Percentiles rank a stretch among this genome's conserved stretches.
These are phyloP conservation scores for Suhomyces taliae DNA, from an alignment of 1,139 yeast species.

Conservation along the genomic window DNA sequence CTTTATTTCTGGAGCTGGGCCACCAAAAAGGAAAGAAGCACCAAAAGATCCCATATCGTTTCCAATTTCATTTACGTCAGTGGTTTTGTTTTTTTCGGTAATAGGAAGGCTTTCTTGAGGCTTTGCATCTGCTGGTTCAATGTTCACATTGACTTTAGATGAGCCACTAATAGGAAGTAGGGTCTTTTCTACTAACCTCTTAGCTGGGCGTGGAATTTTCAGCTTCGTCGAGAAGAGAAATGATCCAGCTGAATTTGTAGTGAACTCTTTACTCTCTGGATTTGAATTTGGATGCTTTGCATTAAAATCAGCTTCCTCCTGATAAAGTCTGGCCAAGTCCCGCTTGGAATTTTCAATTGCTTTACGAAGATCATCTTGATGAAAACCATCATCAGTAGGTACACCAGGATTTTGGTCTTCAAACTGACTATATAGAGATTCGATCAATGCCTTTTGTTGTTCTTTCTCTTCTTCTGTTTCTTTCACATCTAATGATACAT, in stretches of 20 bases:
- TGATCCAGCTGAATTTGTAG: conserved; percentile 6
- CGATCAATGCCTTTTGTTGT: conserved; percentile 33
- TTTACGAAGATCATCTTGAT: conserved; percentile 39
- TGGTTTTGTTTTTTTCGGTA: conserved; percentile 2
- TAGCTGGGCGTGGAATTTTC: background rate
- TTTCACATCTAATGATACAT: conserved; percentile 19
- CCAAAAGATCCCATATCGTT: conserved; percentile 1
- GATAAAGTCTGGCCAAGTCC: conserved; percentile 27
- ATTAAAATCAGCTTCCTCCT: conserved; percentile 18
- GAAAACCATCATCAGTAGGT: conserved; percentile 14
- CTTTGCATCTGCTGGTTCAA: background rate
- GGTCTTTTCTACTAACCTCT: background rate
- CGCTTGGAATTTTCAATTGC: conserved; percentile 50
- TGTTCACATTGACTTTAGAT: background rate
- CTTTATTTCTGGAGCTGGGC: background rate
- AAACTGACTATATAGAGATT: conserved; percentile 38
- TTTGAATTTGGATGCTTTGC: background rate
- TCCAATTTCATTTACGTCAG: background rate
- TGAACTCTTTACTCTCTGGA: background rate
- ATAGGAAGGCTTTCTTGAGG: background rate
- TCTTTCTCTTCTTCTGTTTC: conserved; percentile 33
- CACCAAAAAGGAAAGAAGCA: conserved; percentile 8
- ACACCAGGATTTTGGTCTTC: conserved; percentile 7
- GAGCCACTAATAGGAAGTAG: no score
- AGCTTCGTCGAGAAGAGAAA: conserved; percentile 8